Conservation (phyloP, 2,329 filamentous ascomycete genomes). For the Colletotrichum plurivorum region DNA sequence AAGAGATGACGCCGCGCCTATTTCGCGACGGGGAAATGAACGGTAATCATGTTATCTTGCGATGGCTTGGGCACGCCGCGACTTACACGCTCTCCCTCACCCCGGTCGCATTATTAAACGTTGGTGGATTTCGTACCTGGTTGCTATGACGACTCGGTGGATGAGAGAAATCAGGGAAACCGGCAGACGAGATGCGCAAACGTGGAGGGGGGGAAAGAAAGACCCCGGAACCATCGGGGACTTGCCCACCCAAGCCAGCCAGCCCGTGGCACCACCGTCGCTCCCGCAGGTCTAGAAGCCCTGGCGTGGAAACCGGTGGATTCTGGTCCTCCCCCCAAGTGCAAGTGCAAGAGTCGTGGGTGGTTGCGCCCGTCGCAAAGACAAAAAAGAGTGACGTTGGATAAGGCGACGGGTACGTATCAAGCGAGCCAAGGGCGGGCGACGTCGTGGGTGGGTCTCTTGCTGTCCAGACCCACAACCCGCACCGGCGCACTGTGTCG, state of each 20-base stretch:
- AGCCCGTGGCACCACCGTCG: constrained; percentile 4
- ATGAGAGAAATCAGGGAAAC: constrained; percentile 17
- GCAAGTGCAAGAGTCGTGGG: not conserved
- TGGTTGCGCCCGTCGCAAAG: not conserved
- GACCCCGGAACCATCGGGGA: not conserved
- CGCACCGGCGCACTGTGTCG: constrained; percentile 32
- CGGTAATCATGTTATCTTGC: not conserved
- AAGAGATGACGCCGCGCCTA: too few relatives aligned
- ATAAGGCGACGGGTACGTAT: constrained; percentile 28
- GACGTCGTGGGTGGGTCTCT: too few relatives aligned
- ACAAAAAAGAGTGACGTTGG: constrained; percentile 25
- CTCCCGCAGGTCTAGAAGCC: not conserved
- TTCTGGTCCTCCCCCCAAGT: not conserved
- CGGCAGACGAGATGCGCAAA: not conserved
- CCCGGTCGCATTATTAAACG: constrained; percentile 12
- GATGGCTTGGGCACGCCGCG: not conserved
- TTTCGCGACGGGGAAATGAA: not conserved
- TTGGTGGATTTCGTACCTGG: constrained; percentile 10
- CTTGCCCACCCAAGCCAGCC: not conserved
- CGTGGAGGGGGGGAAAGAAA: constrained; percentile 1
- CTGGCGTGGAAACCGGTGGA: not conserved
- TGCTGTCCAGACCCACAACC: not conserved
- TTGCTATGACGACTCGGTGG: constrained; percentile 30
- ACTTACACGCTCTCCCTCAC: constrained; percentile 3
- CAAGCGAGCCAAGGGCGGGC: constrained; percentile 5